Evolutionary conservation across 2,329 filamentous ascomycete genomes (phyloP), one percentile per base, ranked within the genome.

Genomic region (Alternaria gaisen): DNA sequence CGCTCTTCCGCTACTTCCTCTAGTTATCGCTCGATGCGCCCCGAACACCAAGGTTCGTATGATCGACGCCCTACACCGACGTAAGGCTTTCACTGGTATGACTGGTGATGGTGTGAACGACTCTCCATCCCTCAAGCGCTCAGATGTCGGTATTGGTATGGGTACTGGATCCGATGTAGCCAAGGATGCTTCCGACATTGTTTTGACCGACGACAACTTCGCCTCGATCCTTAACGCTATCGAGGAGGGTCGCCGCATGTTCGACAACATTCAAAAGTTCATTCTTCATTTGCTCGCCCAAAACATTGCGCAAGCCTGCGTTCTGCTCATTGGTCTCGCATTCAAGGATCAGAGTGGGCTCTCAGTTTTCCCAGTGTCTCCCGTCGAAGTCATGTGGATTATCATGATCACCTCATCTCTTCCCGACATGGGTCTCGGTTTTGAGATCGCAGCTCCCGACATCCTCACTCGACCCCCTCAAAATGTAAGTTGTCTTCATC

Each of bases 101-200:
- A 78, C 75, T 47, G 81, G 80, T 48, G 80, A 83, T 46, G 80
- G 80, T 58, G 80, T 82, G 48, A 83, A 83, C 57, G 80, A 82
- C 59, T 79, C 78, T 11, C 81, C 80, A n/a, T 79, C 79, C 16
- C 73, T 82, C 11, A 81, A 82, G 66, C 77, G 76, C 18, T 80
- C 81, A 2, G 80, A 83, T 59, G 80, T 82, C 12, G 81, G 81
- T 62, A 80, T 82, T 34, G 80, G 80, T 20, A 82, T 82, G 80
- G 80, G 80, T 43, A 78, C 79, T 34, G 81, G 80, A 38, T 79
- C 76, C 24, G 81, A 83, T 60, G 80, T 83, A 24, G 79, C 78
- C 51, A 81, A 81, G 60, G 80, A 80, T 36, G 80, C 81, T 3
- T 78, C 79, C 5, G 80, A 81, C 46, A 82, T 83, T 68, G 79